Percentiles rank a stretch among this genome's conserved stretches.
phyloP scores from a whole-genome alignment of 2,329 filamentous ascomycete species.

The Chaetomiaceae sp. region DNA sequence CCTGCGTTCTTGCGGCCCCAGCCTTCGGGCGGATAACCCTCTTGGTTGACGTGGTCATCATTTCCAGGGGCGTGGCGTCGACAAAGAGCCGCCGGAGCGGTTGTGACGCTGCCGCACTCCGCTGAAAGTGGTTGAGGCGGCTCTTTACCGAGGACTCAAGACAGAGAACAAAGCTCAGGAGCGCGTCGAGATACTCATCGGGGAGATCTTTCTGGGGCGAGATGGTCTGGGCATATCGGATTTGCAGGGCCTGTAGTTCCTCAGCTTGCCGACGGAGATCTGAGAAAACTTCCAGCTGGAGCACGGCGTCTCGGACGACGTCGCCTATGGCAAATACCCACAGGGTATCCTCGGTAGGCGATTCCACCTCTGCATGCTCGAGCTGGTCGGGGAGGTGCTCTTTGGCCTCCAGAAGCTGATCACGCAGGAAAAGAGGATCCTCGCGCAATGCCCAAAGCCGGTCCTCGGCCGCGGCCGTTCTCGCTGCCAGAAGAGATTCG shows the following conservation, averaged over 20 bases:
- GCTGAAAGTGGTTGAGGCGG: slow-evolving; percentile 27
- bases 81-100: slow-evolving; percentile 31
- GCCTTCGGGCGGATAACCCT: no score
- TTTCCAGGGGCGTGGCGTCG: background rate
- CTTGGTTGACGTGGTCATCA: background rate
- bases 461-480: slow-evolving; percentile 42
- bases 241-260: slow-evolving; percentile 29
- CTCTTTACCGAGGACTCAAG: slow-evolving; percentile 33
- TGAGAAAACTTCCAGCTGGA: slow-evolving; percentile 36
- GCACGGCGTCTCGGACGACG: slow-evolving; percentile 32
- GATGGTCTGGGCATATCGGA: slow-evolving; percentile 32
- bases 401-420: slow-evolving; percentile 37
- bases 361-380: slow-evolving; percentile 33
- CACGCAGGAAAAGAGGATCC: slow-evolving; percentile 54
- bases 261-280: slow-evolving; percentile 34
- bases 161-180: slow-evolving; percentile 39
- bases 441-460: slow-evolving; percentile 53
- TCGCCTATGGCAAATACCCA: slow-evolving; percentile 38
- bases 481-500: slow-evolving; percentile 40
- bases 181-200: slow-evolving; percentile 34
- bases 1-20: slow-evolving; percentile 32
- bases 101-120: slow-evolving; percentile 36
- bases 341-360: slow-evolving; percentile 25
- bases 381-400: slow-evolving; percentile 47
- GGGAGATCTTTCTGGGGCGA: slow-evolving; percentile 34